These are phyloP conservation scores for Penicillium sp. DNA, from an alignment of 2,329 filamentous ascomycete genomes.

Conservation along the genomic window DNA sequence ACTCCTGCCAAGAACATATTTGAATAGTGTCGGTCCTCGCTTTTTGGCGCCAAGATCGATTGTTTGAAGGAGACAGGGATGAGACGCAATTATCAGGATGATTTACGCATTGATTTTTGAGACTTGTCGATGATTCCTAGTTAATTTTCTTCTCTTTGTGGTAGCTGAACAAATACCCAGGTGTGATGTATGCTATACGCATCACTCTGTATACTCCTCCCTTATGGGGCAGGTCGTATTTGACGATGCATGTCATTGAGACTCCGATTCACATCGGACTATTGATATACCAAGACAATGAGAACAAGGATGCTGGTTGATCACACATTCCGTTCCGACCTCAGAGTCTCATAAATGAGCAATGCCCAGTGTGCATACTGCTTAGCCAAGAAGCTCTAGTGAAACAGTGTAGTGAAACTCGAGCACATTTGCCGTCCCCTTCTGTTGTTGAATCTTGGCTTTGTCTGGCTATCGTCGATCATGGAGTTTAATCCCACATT, in stretches of 20 bases:
- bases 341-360: background rate
- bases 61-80: background rate
- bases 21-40: background rate
- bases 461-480: conserved; percentile 3
- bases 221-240: background rate
- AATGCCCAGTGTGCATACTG: background rate
- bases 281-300: background rate
- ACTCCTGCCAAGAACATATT: background rate
- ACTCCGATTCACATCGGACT: background rate
- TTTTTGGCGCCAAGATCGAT: conserved; percentile 2
- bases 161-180: background rate
- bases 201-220: background rate
- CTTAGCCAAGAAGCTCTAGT: conserved; percentile 3
- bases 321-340: background rate
- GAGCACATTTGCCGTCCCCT: background rate
- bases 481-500: conserved; percentile 1
- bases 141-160: background rate
- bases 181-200: background rate
- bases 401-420: background rate
- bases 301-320: background rate
- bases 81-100: background rate
- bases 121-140: background rate
- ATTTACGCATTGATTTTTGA: conserved; percentile 4
- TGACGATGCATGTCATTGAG: background rate
- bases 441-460: background rate